These are phyloP conservation scores for Gossypium anomalum DNA, from an alignment of 345 rosid genomes.

Conservation along the genomic window DNA sequence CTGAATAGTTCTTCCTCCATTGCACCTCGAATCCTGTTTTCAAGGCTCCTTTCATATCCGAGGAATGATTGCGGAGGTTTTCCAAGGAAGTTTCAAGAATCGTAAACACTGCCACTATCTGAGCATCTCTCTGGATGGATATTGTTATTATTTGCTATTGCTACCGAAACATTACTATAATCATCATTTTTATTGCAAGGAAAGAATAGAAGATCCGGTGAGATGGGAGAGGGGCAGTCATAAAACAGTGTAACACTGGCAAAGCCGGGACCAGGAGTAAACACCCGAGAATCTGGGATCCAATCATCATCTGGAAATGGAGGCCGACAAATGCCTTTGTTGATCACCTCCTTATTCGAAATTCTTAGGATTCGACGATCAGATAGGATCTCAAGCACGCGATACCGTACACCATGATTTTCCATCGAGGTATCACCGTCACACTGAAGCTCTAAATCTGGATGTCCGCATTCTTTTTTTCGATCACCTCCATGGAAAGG, in stretches of 20 bases:
- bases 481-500: constrained; percentile 39
- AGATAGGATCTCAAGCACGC: constrained; percentile 18
- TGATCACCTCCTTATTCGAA: constrained; percentile 19
- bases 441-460: constrained; percentile 30
- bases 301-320: neutral
- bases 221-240: neutral
- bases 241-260: constrained; percentile 23
- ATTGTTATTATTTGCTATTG: no score
- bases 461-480: constrained; percentile 23
- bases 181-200: no score
- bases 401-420: constrained; percentile 19
- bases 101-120: neutral
- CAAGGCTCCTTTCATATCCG: neutral
- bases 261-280: neutral
- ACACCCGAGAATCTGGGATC: neutral
- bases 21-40: constrained; percentile 25
- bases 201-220: no score
- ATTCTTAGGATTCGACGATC: constrained; percentile 15
- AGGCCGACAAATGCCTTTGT: constrained; percentile 9
- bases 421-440: constrained; percentile 2
- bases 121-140: constrained; percentile 4
- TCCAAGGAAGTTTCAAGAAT: constrained; percentile 9
- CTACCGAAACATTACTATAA: no score
- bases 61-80: neutral
- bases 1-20: constrained; percentile 21